Evolutionary conservation across 768 basidiomycete genomes (phyloP).

Genomic region (Leccinellum albellum): DNA sequence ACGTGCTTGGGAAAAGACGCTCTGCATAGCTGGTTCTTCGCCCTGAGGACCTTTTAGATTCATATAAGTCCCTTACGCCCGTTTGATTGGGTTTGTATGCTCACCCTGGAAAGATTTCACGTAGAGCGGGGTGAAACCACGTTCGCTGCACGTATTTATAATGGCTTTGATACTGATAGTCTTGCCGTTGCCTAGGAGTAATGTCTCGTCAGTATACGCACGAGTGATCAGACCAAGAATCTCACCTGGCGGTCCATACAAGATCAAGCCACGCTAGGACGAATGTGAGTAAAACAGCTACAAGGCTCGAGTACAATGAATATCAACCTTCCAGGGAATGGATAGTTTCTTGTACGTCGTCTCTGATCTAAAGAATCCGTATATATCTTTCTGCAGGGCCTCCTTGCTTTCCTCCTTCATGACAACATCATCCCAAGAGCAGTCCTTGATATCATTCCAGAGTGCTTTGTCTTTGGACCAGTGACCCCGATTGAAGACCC

Average conservation of each 20-base stretch:
- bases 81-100: conserved; percentile 13
- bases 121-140: conserved; percentile 67
- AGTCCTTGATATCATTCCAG: conserved; percentile 60
- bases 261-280: conserved; percentile 70
- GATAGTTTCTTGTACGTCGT: conserved; percentile 65
- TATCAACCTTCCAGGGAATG: conserved; percentile 76
- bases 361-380: conserved; percentile 78
- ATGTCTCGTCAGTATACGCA: neutral
- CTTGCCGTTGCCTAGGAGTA: conserved; percentile 69
- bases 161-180: conserved; percentile 80
- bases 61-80: conserved; percentile 4
- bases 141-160: conserved; percentile 67
- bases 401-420: conserved; percentile 67
- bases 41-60: conserved; percentile 47
- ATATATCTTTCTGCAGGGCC: conserved; percentile 66
- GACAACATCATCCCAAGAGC: conserved; percentile 73
- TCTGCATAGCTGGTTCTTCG: conserved; percentile 64
- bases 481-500: conserved; percentile 69
- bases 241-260: conserved; percentile 76
- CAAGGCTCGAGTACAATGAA: neutral
- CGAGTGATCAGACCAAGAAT: neutral
- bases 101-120: conserved; percentile 77
- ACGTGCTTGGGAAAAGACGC: conserved; percentile 71
- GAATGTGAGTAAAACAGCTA: neutral
- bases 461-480: conserved; percentile 64